phyloP scores from a whole-genome alignment of 2,329 filamentous ascomycete species.

The Fusarium sp. region DNA sequence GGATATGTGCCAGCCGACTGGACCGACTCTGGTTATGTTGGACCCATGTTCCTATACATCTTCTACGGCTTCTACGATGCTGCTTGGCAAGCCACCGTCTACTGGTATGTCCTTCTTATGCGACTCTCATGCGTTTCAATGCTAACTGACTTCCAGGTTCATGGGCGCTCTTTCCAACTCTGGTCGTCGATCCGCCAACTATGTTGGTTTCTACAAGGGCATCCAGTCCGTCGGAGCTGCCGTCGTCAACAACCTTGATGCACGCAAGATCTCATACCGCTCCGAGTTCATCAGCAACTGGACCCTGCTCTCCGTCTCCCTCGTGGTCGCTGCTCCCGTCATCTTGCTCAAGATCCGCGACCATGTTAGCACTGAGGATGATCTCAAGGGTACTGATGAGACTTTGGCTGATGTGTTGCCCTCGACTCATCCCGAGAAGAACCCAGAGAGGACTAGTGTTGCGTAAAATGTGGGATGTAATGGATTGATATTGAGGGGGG shows the following conservation, averaged over 20 bases:
- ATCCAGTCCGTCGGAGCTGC: slow-evolving; percentile 83
- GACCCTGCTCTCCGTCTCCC: slow-evolving; percentile 80
- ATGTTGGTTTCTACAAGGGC: slow-evolving; percentile 90
- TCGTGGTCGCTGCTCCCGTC: slow-evolving; percentile 84
- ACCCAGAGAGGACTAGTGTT: slow-evolving; percentile 15
- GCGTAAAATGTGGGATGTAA: not conserved
- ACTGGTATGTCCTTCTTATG: slow-evolving; percentile 80
- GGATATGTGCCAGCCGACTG: slow-evolving; percentile 68
- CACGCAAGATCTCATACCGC: slow-evolving; percentile 69
- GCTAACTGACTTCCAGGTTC: slow-evolving; percentile 68
- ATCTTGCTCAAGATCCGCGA: slow-evolving; percentile 86
- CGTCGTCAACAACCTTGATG: slow-evolving; percentile 58
- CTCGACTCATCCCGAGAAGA: slow-evolving; percentile 35
- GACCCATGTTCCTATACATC: slow-evolving; percentile 90
- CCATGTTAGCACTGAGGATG: slow-evolving; percentile 83
- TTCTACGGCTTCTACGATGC: slow-evolving; percentile 94
- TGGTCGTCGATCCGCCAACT: slow-evolving; percentile 90
- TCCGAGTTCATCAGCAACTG: slow-evolving; percentile 80
- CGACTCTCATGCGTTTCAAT: slow-evolving; percentile 39
- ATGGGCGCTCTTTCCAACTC: slow-evolving; percentile 97
- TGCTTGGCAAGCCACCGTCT: slow-evolving; percentile 89
- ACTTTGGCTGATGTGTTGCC: slow-evolving; percentile 78
- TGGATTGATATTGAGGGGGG: not conserved
- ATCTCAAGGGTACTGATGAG: slow-evolving; percentile 88
- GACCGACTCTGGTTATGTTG: slow-evolving; percentile 75